Evolutionary conservation across 495 filamentous ascomycete species (phyloP).

Genomic region (Xylaria nigripes): DNA sequence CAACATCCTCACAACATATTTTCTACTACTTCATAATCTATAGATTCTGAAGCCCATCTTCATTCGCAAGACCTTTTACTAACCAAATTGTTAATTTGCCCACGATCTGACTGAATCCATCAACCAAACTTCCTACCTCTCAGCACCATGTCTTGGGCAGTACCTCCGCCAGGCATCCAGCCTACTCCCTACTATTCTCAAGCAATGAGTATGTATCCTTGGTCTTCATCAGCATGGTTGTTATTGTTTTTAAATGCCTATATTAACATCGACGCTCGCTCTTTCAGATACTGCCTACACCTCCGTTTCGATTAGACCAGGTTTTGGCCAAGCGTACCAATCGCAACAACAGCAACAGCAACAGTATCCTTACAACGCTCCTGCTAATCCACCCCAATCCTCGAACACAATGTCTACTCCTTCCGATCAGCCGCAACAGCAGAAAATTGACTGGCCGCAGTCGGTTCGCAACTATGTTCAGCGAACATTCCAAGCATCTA

Average conservation of each 20-base stretch:
- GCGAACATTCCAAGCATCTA: conserved; percentile 67
- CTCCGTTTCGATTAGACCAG: conserved; percentile 40
- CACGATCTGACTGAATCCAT: neutral
- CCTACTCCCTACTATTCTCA: conserved; percentile 27
- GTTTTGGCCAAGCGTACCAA: conserved; percentile 34
- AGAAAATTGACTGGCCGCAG: conserved; percentile 66
- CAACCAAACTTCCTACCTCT: neutral
- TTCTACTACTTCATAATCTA: neutral
- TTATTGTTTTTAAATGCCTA: neutral
- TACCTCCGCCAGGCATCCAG: conserved; percentile 26
- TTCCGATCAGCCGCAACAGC: conserved; percentile 30
- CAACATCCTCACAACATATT: neutral
- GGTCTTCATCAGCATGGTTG: neutral
- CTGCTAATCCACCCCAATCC: conserved; percentile 25
- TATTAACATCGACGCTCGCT: conserved; percentile 19
- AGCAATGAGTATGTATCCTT: conserved; percentile 18
- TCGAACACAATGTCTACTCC: conserved; percentile 16
- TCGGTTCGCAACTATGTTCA: conserved; percentile 76
- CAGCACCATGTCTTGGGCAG: conserved; percentile 26
- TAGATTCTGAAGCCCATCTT: neutral
- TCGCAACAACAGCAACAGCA: conserved; percentile 26
- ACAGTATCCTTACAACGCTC: conserved; percentile 21
- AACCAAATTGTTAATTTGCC: conserved; percentile 5
- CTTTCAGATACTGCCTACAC: conserved; percentile 40
- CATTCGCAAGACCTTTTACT: conserved; percentile 7